Evolutionary conservation across 2,329 filamentous ascomycete species (phyloP), one percentile per base, ranked within the genome.

Genomic region (Orbilia blumenaviensis): DNA sequence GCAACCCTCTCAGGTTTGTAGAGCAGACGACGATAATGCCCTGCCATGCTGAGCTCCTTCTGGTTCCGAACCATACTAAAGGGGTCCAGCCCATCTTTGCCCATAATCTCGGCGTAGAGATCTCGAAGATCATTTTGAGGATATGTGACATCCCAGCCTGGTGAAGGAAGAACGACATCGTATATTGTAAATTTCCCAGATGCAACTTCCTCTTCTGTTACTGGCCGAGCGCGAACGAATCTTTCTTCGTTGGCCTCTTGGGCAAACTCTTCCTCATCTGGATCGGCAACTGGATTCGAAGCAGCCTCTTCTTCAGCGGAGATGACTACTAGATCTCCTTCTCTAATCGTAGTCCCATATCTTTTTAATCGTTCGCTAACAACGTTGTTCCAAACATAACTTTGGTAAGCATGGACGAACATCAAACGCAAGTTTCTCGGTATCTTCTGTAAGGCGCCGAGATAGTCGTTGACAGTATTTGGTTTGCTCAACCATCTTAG

Each of bases 331-430:
- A 99, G 87, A 82, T 99, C 95, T 32, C 95, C 95, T 79, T 91
- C 88, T 12, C 97, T 87, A 14, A 97, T 92, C 66, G 86, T 34
- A 16, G 61, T 87, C 60, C 94, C 93, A 81, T 91, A 91, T 1
- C 88, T 84, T 44, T 89, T 88, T 91, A 93, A 96, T 52, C 95
- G 91, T 79, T 91, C 89, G 78, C 92, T 93, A 1, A 89, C 92
- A 10, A 89, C 92, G 79, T 89, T 88, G 84, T 99, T 99, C 94
- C 94, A 99, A 7, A 99, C 90, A 38, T 93, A 88, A 4, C 92
- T 96, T 83, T 99, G 95, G 83, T 97, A 98, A 3, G 95, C 94
- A 82, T 99, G 95, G 14, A 97, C 90, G 82, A 98, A 99, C 91
- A 99, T 97, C 72, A 93, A 88, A 46, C 93, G 89, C 80, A 98